These are phyloP conservation scores for Aspergillus nomiae DNA, from an alignment of 2,329 filamentous ascomycete genomes.

Conservation along the genomic window DNA sequence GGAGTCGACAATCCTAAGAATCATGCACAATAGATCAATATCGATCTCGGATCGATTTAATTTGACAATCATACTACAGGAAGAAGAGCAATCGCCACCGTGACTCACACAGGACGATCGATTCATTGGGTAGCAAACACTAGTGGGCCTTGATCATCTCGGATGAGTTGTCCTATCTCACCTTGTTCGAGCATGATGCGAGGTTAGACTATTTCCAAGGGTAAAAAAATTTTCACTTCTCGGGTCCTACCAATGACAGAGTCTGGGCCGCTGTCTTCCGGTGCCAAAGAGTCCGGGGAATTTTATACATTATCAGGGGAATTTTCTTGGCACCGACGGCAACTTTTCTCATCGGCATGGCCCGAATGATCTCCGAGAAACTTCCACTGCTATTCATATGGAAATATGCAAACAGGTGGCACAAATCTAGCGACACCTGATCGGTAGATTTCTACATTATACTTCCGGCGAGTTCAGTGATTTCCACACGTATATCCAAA, in stretches of 20 bases:
- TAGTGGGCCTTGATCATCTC: background rate
- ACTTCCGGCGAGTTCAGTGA: background rate
- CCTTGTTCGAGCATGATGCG: background rate
- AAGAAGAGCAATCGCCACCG: background rate
- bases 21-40: background rate
- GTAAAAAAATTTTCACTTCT: background rate
- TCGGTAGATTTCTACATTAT: background rate
- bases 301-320: background rate
- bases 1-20: background rate
- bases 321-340: background rate
- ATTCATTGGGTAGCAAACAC: background rate
- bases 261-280: background rate
- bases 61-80: background rate
- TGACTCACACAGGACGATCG: background rate
- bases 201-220: background rate
- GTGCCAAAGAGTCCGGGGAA: background rate
- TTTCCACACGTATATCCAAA: background rate
- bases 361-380: background rate
- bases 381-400: background rate
- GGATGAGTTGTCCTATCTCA: background rate
- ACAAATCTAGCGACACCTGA: background rate
- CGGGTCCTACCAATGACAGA: background rate
- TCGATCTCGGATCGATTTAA: background rate
- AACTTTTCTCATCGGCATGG: background rate
- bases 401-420: background rate